phyloP scores from a whole-genome alignment of 768 basidiomycete species.

The Tulasnella sp. region DNA sequence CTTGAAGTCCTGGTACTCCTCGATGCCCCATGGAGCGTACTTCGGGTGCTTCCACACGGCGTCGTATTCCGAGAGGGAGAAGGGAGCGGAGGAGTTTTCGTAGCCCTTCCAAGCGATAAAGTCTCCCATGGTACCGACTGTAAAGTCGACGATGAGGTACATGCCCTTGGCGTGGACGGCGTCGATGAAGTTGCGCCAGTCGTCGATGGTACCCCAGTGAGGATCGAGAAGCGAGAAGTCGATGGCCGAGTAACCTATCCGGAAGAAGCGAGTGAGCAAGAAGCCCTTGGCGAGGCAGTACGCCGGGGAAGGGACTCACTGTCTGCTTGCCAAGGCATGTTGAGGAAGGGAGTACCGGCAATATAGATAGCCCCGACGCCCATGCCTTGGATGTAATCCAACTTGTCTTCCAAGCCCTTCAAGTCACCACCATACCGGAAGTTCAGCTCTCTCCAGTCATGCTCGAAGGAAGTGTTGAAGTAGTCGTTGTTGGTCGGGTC shows the following conservation, averaged over 20 bases:
- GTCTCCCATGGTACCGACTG: constrained; percentile 88
- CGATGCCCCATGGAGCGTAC: constrained; percentile 82
- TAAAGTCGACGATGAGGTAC: constrained; percentile 93
- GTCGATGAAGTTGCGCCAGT: constrained; percentile 75
- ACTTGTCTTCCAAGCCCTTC: constrained; percentile 63
- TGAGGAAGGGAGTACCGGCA: constrained; percentile 87
- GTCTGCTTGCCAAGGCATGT: constrained; percentile 97
- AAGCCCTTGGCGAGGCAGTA: neutral
- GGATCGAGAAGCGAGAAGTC: constrained; percentile 89
- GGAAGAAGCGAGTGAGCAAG: constrained; percentile 26
- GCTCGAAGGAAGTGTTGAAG: constrained; percentile 74
- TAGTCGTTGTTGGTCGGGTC: constrained; percentile 90
- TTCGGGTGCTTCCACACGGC: constrained; percentile 67
- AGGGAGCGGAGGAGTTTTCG: constrained; percentile 77
- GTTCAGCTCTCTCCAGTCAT: constrained; percentile 84
- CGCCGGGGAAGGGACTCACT: constrained; percentile 52
- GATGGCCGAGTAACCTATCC: constrained; percentile 82
- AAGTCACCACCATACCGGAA: constrained; percentile 87
- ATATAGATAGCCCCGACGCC: constrained; percentile 81
- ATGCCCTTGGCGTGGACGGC: constrained; percentile 74
- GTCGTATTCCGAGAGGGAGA: constrained; percentile 67
- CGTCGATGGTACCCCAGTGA: constrained; percentile 80
- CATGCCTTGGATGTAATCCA: constrained; percentile 91
- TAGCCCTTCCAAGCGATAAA: constrained; percentile 82
- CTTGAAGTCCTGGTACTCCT: constrained; percentile 79